These are phyloP conservation scores for Pigoraptor vietnamica DNA, from an alignment of 78 protist genomes.

Conservation along the genomic window DNA sequence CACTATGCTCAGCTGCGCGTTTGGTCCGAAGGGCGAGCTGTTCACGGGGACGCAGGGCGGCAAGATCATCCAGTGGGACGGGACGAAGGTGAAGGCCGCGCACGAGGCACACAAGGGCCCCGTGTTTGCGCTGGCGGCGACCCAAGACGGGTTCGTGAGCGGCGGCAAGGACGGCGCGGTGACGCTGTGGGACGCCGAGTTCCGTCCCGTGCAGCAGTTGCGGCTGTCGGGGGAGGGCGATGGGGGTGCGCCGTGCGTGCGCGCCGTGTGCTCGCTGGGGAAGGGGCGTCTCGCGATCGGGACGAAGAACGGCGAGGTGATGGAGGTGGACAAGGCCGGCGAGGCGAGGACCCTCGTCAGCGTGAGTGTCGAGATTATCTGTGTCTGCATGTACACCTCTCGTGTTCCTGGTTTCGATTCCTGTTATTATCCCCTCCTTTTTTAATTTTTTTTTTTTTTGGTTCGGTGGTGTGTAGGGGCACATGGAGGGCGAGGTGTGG, in stretches of 20 bases:
- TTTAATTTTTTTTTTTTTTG: neutral
- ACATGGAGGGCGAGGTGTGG: conserved; percentile 31
- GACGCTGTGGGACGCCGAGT: neutral
- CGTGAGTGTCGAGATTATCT: neutral
- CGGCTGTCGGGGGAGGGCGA: neutral
- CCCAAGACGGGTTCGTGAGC: neutral
- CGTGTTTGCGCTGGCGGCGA: neutral
- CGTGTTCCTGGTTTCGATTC: no score
- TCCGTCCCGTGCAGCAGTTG: neutral
- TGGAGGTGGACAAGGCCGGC: neutral
- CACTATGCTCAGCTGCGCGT: conserved; percentile 19
- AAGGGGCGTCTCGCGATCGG: neutral
- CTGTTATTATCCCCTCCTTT: neutral
- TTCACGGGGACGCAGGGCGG: conserved; percentile 6
- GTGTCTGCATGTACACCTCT: neutral
- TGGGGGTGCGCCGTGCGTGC: neutral
- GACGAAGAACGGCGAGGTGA: neutral
- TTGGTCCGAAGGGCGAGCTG: neutral
- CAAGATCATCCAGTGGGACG: conserved; percentile 8
- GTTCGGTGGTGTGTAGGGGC: neutral
- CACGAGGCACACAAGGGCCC: conserved; percentile 8
- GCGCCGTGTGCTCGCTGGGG: neutral
- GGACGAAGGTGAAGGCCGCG: neutral
- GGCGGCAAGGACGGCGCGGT: conserved; percentile 14
- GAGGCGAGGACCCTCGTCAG: neutral